These are phyloP conservation scores for Pseudoturritis turrita DNA, from an alignment of 345 rosid genomes.

Conservation along the genomic window DNA sequence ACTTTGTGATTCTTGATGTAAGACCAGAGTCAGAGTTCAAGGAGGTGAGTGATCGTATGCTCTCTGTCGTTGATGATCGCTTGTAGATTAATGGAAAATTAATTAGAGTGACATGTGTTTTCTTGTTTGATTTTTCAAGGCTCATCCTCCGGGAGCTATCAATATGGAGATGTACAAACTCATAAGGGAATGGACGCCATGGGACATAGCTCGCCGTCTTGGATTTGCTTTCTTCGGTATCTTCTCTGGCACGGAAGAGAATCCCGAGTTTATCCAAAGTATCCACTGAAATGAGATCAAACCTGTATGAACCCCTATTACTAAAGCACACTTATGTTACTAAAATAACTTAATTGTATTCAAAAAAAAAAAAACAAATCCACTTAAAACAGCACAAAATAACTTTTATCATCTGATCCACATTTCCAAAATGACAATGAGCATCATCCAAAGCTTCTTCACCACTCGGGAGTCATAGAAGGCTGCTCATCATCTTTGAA, in stretches of 20 bases:
- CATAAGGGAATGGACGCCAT: constrained; percentile 95
- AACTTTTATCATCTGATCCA: no score
- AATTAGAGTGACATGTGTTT: not conserved
- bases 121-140: constrained; percentile 31
- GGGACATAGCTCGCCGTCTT: constrained; percentile 98
- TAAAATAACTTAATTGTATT: no score
- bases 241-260: constrained; percentile 95
- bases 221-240: constrained; percentile 98
- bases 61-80: not conserved
- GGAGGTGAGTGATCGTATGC: constrained; percentile 55
- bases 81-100: not conserved
- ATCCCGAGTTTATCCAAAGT: constrained; percentile 83
- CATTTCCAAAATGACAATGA: no score
- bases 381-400: no score
- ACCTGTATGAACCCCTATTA: no score
- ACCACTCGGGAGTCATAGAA: no score
- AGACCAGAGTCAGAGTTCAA: constrained; percentile 93
- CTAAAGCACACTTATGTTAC: no score
- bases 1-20: constrained; percentile 94
- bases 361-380: no score
- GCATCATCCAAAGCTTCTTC: no score
- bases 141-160: constrained; percentile 84
- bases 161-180: constrained; percentile 91
- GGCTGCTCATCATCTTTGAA: no score
- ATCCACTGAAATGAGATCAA: constrained; percentile 1